Conservation (phyloP, 306 rosid species). For the Mimosa bimucronata region DNA sequence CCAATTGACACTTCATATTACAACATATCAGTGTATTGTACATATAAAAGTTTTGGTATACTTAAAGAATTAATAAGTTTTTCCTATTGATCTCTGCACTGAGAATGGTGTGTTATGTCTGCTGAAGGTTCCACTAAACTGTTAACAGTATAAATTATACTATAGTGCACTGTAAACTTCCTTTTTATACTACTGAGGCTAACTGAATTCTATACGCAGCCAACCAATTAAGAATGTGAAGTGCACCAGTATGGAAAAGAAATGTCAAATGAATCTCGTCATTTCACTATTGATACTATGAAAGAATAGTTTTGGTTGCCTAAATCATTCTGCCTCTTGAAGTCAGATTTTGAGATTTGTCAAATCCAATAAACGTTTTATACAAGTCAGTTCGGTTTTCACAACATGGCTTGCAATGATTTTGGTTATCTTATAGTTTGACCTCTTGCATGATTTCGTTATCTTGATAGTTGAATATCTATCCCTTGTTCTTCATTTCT, state of each 20-base stretch:
- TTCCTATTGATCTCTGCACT: not conserved
- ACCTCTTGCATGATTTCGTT: constrained; percentile 23
- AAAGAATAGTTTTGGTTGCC: not conserved
- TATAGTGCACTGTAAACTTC: constrained; percentile 1
- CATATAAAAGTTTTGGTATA: constrained; percentile 13
- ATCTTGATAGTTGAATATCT: constrained; percentile 21
- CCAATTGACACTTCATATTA: constrained; percentile 10
- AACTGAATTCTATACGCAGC: not conserved
- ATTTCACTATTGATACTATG: constrained; percentile 21
- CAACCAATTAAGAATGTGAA: constrained; percentile 28
- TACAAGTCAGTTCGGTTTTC: not conserved
- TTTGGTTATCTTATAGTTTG: constrained; percentile 14
- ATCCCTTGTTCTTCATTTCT: constrained; percentile 1
- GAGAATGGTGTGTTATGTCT: not conserved
- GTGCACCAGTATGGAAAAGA: constrained; percentile 6
- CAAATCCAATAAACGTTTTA: constrained; percentile 26
- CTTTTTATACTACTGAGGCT: not conserved
- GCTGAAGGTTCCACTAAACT: not conserved
- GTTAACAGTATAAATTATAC: constrained; percentile 5
- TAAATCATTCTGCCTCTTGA: constrained; percentile 14
- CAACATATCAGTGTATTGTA: constrained; percentile 14
- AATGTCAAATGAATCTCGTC: constrained; percentile 29
- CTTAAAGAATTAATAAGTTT: not conserved
- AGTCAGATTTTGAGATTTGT: constrained; percentile 21
- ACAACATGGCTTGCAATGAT: not conserved